Evolutionary conservation across 78 protist genomes (phyloP).

Genomic region (Cyanophora paradoxa): DNA sequence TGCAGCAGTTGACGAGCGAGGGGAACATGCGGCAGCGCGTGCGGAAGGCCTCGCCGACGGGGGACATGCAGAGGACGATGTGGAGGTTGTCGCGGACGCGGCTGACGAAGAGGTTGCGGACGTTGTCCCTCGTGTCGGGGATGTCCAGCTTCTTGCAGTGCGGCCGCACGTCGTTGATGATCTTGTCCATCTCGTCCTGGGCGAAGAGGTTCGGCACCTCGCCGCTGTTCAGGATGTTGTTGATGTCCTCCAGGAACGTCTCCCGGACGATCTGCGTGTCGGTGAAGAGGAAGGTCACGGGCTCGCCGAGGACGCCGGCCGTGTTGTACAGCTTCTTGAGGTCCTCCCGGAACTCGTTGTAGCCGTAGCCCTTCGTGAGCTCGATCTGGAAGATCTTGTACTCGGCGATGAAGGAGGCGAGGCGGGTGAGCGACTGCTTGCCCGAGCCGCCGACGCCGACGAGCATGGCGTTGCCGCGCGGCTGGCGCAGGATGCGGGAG

Average conservation of each 20-base stretch:
- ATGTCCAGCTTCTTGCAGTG: constrained; percentile 9
- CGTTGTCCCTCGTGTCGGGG: constrained; percentile 27
- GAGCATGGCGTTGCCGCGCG: constrained; percentile 55
- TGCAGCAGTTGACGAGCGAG: constrained; percentile 53
- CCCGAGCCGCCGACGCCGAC: constrained; percentile 63
- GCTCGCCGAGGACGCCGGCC: constrained; percentile 48
- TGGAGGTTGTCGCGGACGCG: constrained; percentile 54
- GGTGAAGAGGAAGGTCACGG: constrained; percentile 49
- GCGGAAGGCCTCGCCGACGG: constrained; percentile 51
- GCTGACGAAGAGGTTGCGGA: constrained; percentile 23
- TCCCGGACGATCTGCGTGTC: constrained; percentile 61
- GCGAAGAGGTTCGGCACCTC: constrained; percentile 61
- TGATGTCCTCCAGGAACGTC: constrained; percentile 69
- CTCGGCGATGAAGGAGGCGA: constrained; percentile 41
- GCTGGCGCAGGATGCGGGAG: constrained; percentile 38
- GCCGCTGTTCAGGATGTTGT: constrained; percentile 60
- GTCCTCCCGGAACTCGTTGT: constrained; percentile 63
- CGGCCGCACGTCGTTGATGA: constrained; percentile 15
- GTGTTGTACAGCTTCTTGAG: constrained; percentile 30
- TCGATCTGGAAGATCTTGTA: constrained; percentile 36
- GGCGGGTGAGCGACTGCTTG: constrained; percentile 50
- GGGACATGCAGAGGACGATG: constrained; percentile 57
- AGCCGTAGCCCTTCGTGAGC: constrained; percentile 45
- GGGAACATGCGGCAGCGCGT: constrained; percentile 55
- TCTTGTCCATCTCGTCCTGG: constrained; percentile 42